Conservation (phyloP, 176 grass and related monocot genomes). For the Phoenix roebelenii region DNA sequence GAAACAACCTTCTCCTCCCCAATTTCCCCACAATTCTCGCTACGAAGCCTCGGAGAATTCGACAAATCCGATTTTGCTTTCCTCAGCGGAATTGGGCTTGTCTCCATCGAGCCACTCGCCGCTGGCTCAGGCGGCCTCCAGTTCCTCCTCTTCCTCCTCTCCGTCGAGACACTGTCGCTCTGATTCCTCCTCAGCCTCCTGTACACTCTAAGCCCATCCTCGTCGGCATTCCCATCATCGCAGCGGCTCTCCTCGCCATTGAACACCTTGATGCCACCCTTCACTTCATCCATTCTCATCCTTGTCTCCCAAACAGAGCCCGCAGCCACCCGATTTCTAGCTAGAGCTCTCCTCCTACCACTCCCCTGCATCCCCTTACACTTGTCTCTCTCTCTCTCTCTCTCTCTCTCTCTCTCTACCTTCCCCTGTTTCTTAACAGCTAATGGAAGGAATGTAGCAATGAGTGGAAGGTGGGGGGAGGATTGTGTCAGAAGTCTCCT, state of each 20-base stretch:
- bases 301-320: conserved; percentile 63
- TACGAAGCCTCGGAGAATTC: conserved; percentile 8
- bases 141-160: conserved; percentile 60
- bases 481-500: conserved; percentile 4
- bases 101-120: conserved; percentile 27
- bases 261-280: conserved; percentile 86
- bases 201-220: conserved; percentile 55
- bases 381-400: neutral
- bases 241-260: conserved; percentile 21
- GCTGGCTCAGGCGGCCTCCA: conserved; percentile 44
- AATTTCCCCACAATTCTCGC: conserved; percentile 16
- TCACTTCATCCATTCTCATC: conserved; percentile 89
- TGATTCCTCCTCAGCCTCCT: conserved; percentile 64
- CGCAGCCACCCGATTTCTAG: conserved; percentile 10
- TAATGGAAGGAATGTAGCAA: conserved; percentile 8
- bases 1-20: no score
- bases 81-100: conserved; percentile 30
- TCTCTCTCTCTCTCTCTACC: neutral
- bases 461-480: conserved; percentile 4
- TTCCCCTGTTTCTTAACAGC: conserved; percentile 7
- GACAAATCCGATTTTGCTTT: conserved; percentile 45
- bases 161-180: conserved; percentile 29
- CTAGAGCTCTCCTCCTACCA: conserved; percentile 39
- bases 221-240: conserved; percentile 35
- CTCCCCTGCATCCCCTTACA: conserved; percentile 26